Percentiles rank a stretch among this genome's conserved stretches.
These are phyloP conservation scores for Lachancea cidri DNA, from an alignment of 805 yeast species.

Conservation along the genomic window DNA sequence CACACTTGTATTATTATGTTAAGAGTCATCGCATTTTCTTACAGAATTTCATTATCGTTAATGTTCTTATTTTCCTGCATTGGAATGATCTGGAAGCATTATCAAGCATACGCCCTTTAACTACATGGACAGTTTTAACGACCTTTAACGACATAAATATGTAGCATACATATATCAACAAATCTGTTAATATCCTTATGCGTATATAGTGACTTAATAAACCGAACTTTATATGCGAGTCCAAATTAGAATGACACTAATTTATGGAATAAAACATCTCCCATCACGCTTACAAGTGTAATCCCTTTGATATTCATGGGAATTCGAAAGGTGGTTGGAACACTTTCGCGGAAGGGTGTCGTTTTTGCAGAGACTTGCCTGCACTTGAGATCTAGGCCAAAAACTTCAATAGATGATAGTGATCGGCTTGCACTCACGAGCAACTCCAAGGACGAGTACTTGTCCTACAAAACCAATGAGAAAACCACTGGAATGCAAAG, in stretches of 20 bases:
- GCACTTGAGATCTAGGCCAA: not conserved
- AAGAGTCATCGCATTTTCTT: not conserved
- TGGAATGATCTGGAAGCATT: not conserved
- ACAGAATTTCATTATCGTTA: not conserved
- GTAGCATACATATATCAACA: not conserved
- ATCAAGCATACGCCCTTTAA: not conserved
- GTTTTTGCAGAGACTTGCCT: not conserved
- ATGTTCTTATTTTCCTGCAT: not conserved
- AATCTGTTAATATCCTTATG: not conserved
- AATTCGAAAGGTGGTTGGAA: constrained; percentile 6
- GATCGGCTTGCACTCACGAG: not conserved
- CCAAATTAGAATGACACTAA: too few species aligned
- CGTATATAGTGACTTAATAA: not conserved
- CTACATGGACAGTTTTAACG: not conserved
- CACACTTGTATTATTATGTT: not conserved
- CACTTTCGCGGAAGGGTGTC: constrained; percentile 2
- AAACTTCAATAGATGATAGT: not conserved
- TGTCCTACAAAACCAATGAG: too few species aligned
- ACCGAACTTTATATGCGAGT: too few species aligned
- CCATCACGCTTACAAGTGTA: too few species aligned
- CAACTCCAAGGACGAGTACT: not conserved
- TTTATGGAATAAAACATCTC: too few species aligned
- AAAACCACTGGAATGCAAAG: not conserved
- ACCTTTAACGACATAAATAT: not conserved
- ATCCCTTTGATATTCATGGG: constrained; percentile 8